Percentiles rank a stretch among this genome's conserved stretches.
phyloP scores from a whole-genome alignment of 345 rosid species.

The Microthlaspi erraticum region DNA sequence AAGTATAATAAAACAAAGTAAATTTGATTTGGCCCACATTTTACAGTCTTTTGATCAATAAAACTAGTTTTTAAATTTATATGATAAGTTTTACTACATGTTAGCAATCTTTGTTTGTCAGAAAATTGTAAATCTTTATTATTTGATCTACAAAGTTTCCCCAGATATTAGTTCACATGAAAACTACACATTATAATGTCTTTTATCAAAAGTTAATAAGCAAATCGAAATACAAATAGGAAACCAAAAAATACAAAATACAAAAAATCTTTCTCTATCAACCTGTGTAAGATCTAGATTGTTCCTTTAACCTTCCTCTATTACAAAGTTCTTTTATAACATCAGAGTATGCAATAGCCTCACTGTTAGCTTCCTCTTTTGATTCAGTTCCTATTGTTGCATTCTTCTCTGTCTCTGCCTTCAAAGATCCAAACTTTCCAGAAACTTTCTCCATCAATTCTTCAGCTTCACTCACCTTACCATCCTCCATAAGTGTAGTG shows the following conservation, averaged over 20 bases:
- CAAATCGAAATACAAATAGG: neutral
- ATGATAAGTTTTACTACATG: too few relatives aligned
- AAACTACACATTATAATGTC: too few relatives aligned
- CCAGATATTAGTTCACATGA: too few relatives aligned
- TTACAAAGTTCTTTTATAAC: constrained; percentile 70
- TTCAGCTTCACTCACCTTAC: constrained; percentile 62
- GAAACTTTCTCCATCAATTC: constrained; percentile 57
- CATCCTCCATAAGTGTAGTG: constrained; percentile 57
- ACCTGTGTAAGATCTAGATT: constrained; percentile 48
- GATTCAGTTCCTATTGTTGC: constrained; percentile 32
- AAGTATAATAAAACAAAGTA: too few relatives aligned
- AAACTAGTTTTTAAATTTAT: too few relatives aligned
- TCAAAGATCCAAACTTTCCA: constrained; percentile 48
- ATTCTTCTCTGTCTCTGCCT: constrained; percentile 35
- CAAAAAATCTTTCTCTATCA: constrained; percentile 8
- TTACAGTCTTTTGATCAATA: too few relatives aligned
- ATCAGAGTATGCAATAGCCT: constrained; percentile 56
- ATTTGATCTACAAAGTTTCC: too few relatives aligned
- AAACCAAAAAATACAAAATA: neutral
- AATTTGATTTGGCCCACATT: too few relatives aligned
- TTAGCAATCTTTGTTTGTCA: too few relatives aligned
- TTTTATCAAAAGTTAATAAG: neutral
- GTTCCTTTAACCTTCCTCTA: constrained; percentile 66
- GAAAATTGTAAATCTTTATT: too few relatives aligned
- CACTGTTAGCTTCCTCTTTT: constrained; percentile 46